These are phyloP conservation scores for Melanomma pulvis-pyrius DNA, from an alignment of 495 filamentous ascomycete genomes.

Conservation along the genomic window DNA sequence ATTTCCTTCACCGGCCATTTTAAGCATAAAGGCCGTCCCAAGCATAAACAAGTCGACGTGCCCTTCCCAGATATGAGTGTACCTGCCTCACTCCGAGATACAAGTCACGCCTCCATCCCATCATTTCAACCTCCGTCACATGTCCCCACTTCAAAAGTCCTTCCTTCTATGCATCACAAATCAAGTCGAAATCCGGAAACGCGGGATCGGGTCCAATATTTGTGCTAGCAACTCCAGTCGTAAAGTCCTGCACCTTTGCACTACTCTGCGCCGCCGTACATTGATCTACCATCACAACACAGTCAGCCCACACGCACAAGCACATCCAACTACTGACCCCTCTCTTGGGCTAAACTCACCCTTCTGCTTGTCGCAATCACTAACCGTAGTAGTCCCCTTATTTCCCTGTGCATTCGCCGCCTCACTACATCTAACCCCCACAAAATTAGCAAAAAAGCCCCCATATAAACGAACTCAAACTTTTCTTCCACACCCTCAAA, in stretches of 20 bases:
- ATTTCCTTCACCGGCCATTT: neutral
- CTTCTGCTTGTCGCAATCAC: conserved; percentile 32
- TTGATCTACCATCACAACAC: neutral
- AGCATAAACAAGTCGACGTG: neutral
- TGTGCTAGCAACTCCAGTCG: conserved; percentile 15
- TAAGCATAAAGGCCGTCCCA: neutral
- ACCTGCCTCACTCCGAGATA: neutral
- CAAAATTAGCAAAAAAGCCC: neutral
- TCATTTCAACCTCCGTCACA: neutral
- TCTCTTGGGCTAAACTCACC: conserved; percentile 5
- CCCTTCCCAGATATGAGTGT: neutral
- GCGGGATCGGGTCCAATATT: conserved; percentile 36
- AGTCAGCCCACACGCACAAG: conserved; percentile 1
- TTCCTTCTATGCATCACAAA: conserved; percentile 30
- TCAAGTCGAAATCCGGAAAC: conserved; percentile 39
- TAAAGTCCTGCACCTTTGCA: conserved; percentile 27
- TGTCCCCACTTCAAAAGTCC: neutral
- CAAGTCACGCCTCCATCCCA: neutral
- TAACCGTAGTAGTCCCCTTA: conserved; percentile 18
- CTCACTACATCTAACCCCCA: neutral
- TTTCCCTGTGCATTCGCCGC: neutral
- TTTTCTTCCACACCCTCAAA: conserved; percentile 10
- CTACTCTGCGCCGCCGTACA: conserved; percentile 24
- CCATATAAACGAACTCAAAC: neutral
- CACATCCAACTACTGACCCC: neutral